Base-by-base conservation (phyloP, 1,284 basidiomycete species). In the Pyrrhoderma noxium region DNA sequence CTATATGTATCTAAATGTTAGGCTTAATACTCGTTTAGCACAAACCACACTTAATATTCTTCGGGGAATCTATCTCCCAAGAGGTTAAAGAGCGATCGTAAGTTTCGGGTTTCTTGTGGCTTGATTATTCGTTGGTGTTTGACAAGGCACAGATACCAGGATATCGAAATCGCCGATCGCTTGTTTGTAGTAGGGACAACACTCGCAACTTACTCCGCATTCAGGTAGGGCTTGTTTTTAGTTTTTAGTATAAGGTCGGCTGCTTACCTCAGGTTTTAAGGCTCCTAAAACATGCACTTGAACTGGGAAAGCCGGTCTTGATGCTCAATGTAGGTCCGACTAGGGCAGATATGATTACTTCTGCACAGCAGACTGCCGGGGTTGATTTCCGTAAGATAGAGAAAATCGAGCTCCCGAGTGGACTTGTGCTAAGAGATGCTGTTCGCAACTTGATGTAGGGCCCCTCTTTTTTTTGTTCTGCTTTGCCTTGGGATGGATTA, bases 191-290 rank as follows among this genome's bases (percentile, higher is more conserved):
- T 95, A 36, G 93, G 93, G 27, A 93, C 91, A 0, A 92, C 89
- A 0, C 76, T 96, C 11, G 92, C 93, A 1, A 96, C 93, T 0
- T 95, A 89, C 66, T 93, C 89, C 7, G 91, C 92, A 1, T 95
- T 86, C 67, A 74, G 91, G 86, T 86, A 59, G 39, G 64, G 5
- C 19, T 19, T 25, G 27, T 45, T 16, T 34, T 35, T 13, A 43
- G 38, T 45, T 22, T 14, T 23, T n/a, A n/a, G n/a, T n/a, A n/a
- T n/a, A n/a, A n/a, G n/a, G n/a, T n/a, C n/a, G n/a, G n/a, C n/a
- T n/a, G n/a, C n/a, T n/a, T n/a, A n/a, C n/a, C n/a, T n/a, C n/a
- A n/a, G n/a, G 11, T 42, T 18, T 13, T 18, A 44, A 86, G 87
- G 57, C 68, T 95, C n/a, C 71, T 94, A 46, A 91, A 86, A 64